phyloP scores from a whole-genome alignment of 2,329 filamentous ascomycete genomes.

The Fusarium mangiferae region DNA sequence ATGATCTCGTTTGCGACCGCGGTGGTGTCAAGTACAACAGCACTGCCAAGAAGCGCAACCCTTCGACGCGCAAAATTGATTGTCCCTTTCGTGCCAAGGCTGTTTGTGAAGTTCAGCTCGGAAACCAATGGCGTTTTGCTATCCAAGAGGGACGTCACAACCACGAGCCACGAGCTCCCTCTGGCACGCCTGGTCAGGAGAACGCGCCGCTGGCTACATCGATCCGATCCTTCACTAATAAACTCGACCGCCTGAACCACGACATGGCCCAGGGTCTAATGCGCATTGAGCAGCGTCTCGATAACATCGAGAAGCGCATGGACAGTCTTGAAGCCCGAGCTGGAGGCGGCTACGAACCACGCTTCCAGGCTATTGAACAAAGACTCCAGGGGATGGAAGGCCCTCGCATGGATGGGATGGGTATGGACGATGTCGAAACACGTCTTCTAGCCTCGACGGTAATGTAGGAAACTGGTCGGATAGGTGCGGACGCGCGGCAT shows the following conservation, averaged over 20 bases:
- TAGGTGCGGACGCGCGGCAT: constrained; percentile 23
- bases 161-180: constrained; percentile 67
- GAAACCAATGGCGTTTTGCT: constrained; percentile 72
- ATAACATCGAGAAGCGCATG: constrained; percentile 65
- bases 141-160: constrained; percentile 70
- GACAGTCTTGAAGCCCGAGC: constrained; percentile 62
- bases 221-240: constrained; percentile 67
- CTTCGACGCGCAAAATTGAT: constrained; percentile 71
- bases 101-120: constrained; percentile 70
- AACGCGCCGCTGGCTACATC: constrained; percentile 67
- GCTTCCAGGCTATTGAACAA: constrained; percentile 57
- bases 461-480: constrained; percentile 50
- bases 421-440: constrained; percentile 58
- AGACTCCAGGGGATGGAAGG: constrained; percentile 56
- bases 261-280: constrained; percentile 64
- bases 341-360: constrained; percentile 54
- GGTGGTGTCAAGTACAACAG: constrained; percentile 73
- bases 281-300: constrained; percentile 61
- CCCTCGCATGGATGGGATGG: constrained; percentile 55
- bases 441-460: constrained; percentile 56
- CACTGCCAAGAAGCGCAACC: constrained; percentile 72
- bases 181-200: constrained; percentile 65
- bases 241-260: constrained; percentile 68
- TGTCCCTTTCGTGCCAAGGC: constrained; percentile 72
- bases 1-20: constrained; percentile 71